A percentile compares a stretch with the other conserved stretches of the same genome.
Conservation (phyloP, 345 rosid species). For the Hibiscus syriacus region DNA sequence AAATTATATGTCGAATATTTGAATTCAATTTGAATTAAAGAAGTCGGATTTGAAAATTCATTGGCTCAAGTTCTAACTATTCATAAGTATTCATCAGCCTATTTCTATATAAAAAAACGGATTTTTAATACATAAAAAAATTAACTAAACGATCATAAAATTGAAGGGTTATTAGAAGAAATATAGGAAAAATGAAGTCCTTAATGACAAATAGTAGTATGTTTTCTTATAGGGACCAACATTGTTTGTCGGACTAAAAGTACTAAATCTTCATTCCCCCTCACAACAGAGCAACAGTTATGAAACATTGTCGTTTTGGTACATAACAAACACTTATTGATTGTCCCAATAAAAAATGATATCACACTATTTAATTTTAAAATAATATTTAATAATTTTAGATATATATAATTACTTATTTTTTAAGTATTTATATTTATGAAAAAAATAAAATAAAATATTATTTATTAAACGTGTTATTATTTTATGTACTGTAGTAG, state of each 20-base stretch:
- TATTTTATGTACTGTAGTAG: too few species aligned
- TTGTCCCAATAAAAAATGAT: constrained; percentile 12
- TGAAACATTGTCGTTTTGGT: constrained; percentile 1
- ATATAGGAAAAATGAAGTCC: background rate
- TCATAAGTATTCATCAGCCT: too few species aligned
- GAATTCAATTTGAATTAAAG: too few species aligned
- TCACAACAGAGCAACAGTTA: constrained; percentile 2
- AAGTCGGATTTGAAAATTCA: too few species aligned
- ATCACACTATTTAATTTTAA: background rate
- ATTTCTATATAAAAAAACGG: too few species aligned
- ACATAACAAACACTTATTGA: background rate
- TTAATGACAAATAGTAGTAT: background rate
- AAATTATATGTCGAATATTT: too few species aligned
- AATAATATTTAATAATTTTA: background rate
- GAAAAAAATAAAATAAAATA: too few species aligned
- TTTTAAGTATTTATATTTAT: too few species aligned
- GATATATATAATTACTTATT: background rate
- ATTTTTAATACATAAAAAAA: too few species aligned
- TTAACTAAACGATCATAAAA: too few species aligned
- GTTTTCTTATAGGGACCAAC: background rate
- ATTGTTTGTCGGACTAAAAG: constrained; percentile 4
- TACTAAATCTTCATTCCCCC: constrained; percentile 5
- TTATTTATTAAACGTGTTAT: too few species aligned
- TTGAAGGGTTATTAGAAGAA: background rate
- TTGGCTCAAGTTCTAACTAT: too few species aligned